Percentiles rank a stretch among this genome's conserved stretches.
Conservation (phyloP, 2,329 filamentous ascomycete species). For the Fusarium sp. region DNA sequence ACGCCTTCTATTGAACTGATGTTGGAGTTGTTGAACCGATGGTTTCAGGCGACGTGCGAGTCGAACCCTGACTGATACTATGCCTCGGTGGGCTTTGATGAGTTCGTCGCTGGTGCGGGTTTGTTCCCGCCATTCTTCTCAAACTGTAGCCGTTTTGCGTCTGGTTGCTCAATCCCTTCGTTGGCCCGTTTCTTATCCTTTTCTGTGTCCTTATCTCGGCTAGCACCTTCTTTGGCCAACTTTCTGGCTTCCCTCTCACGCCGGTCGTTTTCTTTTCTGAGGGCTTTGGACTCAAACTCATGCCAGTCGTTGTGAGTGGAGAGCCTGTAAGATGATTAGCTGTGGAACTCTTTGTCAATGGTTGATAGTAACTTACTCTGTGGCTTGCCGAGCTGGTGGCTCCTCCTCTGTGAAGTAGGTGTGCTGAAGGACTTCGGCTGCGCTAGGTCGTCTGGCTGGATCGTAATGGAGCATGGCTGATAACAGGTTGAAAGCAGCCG, state of each 20-base stretch:
- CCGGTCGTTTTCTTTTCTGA: constrained; percentile 88
- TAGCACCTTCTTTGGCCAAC: constrained; percentile 53
- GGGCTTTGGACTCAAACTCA: constrained; percentile 96
- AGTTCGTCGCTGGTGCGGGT: constrained; percentile 5
- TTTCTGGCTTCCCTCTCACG: constrained; percentile 65
- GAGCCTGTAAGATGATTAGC: constrained; percentile 65
- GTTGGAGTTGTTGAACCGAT: neutral
- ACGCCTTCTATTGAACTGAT: neutral
- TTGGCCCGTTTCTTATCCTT: constrained; percentile 56
- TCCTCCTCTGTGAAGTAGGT: constrained; percentile 88
- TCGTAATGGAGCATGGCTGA: constrained; percentile 90
- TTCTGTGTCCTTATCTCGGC: constrained; percentile 49
- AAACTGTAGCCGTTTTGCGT: constrained; percentile 51
- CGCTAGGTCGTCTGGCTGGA: constrained; percentile 82
- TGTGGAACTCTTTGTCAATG: neutral
- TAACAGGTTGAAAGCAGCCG: constrained; percentile 85
- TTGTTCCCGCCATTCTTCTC: constrained; percentile 42
- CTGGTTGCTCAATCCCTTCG: constrained; percentile 48
- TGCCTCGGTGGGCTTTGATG: constrained; percentile 24
- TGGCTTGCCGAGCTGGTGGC: constrained; percentile 78
- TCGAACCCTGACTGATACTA: neutral
- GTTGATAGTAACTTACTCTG: constrained; percentile 72
- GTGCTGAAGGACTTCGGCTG: constrained; percentile 85
- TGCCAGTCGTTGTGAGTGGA: constrained; percentile 93
- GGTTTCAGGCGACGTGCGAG: neutral